These are phyloP conservation scores for Geranium rotundifolium DNA, from an alignment of 345 rosid species.

Conservation along the genomic window DNA sequence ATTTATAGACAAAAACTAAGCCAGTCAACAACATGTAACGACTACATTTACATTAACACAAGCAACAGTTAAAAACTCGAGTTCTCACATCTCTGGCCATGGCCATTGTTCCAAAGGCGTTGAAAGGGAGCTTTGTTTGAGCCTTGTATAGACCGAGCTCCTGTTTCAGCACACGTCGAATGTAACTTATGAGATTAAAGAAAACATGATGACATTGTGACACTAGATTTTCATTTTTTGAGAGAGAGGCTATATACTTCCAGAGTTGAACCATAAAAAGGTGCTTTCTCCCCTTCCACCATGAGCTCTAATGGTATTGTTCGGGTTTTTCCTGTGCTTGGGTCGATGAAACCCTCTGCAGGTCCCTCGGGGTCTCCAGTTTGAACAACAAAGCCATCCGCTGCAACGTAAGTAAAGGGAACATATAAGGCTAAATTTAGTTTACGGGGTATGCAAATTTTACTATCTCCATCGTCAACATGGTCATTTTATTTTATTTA, in stretches of 20 bases:
- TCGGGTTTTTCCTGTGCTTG: slow-evolving; percentile 82
- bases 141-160: slow-evolving; percentile 97
- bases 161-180: slow-evolving; percentile 22
- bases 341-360: slow-evolving; percentile 89
- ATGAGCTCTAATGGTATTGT: slow-evolving; percentile 81
- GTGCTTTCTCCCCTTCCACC: slow-evolving; percentile 67
- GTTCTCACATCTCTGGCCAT: slow-evolving; percentile 95
- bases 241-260: slow-evolving; percentile 39
- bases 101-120: slow-evolving; percentile 98
- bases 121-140: slow-evolving; percentile 92
- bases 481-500: too few species aligned
- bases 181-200: not conserved
- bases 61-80: slow-evolving; percentile 1
- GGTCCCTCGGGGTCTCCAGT: slow-evolving; percentile 99
- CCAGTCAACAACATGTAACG: not conserved
- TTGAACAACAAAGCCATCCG: slow-evolving; percentile 98
- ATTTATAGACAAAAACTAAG: not conserved
- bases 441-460: not conserved
- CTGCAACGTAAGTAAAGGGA: slow-evolving; percentile 25
- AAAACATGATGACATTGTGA: not conserved
- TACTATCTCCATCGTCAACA: not conserved
- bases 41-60: not conserved
- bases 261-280: slow-evolving; percentile 72
- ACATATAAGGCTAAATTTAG: not conserved
- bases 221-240: not conserved